Evolutionary conservation across 345 rosid genomes (phyloP), one percentile per base, ranked within the genome.

Genomic region (Nephelium lappaceum): DNA sequence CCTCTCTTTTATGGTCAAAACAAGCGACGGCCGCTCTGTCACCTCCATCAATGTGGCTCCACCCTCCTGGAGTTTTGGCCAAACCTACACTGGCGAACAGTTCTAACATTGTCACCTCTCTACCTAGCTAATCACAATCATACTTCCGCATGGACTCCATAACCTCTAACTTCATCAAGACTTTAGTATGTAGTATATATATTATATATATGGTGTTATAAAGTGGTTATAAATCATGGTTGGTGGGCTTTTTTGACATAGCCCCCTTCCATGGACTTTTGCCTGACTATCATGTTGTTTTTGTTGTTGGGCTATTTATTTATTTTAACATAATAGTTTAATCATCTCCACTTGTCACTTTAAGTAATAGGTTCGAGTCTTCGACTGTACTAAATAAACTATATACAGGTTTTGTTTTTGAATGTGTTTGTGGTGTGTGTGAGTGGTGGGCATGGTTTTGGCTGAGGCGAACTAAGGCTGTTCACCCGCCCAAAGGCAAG

Each of bases 1-100:
- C 67, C 90, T 90, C 55, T 90, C 93, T 5, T 88, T 88, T 76
- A 85, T 82, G 87, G 88, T 90, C 72, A 84, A 87, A 27, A 88
- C 88, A 4, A 88, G 90, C 31, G 91, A 90, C 73, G 90, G 90
- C n/a, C 82, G 80, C 72, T 67, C 86, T 0, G 72, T 86, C 5
- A 62, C 84, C 43, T 86, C 91, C 43, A 76, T 81, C 73, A 66
- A 84, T 19, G 87, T 39, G 36, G 85, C 89, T 71, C 90, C 93
- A 42, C 31, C 71, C 79, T 84, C 82, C 72, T 90, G 93, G 93
- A 74, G 72, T 41, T 90, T 88, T 51, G 93, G 91, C 45, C 90
- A 84, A 77, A 90, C 93, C 66, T 90, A 81, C 72, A 79, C 84
- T 66, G 93, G 93, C 2, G 38, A 15, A 64, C 93, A 90, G 85